Base-by-base conservation (phyloP, 257 asterid genomes). In the Mentha longifolia region DNA sequence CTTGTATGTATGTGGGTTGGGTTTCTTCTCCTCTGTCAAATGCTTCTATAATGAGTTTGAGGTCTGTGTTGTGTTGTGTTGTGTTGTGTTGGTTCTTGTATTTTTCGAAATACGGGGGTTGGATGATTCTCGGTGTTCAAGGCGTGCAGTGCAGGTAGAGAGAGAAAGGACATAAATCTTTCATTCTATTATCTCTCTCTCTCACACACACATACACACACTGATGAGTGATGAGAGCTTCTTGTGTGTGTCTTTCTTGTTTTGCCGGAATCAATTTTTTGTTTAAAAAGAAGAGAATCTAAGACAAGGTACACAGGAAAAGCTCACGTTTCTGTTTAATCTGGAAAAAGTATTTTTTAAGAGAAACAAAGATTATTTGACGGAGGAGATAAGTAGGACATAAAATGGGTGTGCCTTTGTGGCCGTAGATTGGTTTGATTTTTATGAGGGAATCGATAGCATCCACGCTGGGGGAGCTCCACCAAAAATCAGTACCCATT, bases 281-380 rank as follows among this genome's bases (percentile, higher is more conserved):
- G 76, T 76, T 42, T 74, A 51, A 73, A 56, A 67, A 67, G 75
- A 79, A 66, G 81, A 65, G 80, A 74, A 75, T 78, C 61, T 22
- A 70, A 68, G 78, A 77, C 86, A 76, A 74, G 52, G 67, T 56
- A 47, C 61, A 47, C 61, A 58, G 42, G 41, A 30, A 74, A 74
- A 77, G 74, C n/a, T 51, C 68, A 80, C 45, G 55, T 75, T 57
- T 28, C 31, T 70, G 70, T 74, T 56, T 50, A 46, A 56, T 68
- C 50, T 58, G 56, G 65, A 58, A 56, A 31, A 67, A 51, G 72
- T 10, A 41, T 43, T 65, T 22, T 20, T 66, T n/a, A 9, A n/a
- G 61, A 66, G 46, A 49, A 28, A 46, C 3, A 19, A 13, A 12
- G 14, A 63, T 43, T 0, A 9, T 20, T 52, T 0, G 31, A 41